phyloP scores from a whole-genome alignment of 106 monocot species.

The Dendrobium officinale region DNA sequence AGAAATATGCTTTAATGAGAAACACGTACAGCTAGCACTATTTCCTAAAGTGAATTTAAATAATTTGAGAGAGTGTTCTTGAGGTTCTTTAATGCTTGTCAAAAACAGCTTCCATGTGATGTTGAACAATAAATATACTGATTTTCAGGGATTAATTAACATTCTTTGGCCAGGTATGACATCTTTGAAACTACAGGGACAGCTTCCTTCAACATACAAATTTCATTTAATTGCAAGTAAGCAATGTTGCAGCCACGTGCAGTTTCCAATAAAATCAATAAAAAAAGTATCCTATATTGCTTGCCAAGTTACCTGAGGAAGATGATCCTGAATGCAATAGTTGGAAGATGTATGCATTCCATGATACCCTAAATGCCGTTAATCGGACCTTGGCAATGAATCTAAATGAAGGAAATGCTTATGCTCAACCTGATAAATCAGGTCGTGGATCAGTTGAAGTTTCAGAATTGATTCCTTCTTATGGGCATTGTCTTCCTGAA shows the following conservation, averaged over 20 bases:
- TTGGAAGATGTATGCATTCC: conserved; percentile 13
- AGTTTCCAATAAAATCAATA: conserved; percentile 11
- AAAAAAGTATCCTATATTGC: not conserved
- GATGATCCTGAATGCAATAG: conserved; percentile 13
- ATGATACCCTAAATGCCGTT: conserved; percentile 12
- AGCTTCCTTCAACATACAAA: not conserved
- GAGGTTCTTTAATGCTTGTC: not conserved
- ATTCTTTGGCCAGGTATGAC: not conserved
- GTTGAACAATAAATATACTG: not conserved
- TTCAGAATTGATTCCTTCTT: not conserved
- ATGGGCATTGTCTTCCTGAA: conserved; percentile 3
- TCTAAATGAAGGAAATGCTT: conserved; percentile 1
- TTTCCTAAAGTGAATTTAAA: not conserved
- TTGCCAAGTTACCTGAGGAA: conserved; percentile 14
- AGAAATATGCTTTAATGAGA: not conserved
- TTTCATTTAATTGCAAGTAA: conserved; percentile 3
- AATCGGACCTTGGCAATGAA: conserved; percentile 8
- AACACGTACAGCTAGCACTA: not conserved
- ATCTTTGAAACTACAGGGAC: not conserved
- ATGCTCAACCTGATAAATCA: conserved; percentile 4
- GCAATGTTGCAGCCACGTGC: not conserved
- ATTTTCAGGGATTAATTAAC: not conserved
- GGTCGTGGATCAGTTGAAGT: not conserved
- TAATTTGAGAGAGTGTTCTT: not conserved
- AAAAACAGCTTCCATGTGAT: not conserved